Evolutionary conservation across 345 rosid species (phyloP).

Genomic region (Acer yangbiense): DNA sequence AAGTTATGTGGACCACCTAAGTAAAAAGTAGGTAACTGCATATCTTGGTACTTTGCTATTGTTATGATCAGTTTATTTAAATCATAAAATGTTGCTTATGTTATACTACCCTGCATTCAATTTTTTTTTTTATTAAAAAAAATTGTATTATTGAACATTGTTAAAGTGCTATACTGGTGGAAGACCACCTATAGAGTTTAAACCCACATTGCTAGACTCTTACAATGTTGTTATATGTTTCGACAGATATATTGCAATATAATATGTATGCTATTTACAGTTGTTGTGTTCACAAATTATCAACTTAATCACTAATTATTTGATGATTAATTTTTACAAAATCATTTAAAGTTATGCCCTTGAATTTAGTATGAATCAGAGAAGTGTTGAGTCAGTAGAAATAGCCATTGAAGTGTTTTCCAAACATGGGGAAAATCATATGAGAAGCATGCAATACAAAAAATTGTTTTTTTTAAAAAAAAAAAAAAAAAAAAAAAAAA

Average conservation of each 20-base stretch:
- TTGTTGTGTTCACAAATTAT: background rate
- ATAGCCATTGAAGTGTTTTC: background rate
- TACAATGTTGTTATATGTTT: background rate
- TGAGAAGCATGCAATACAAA: background rate
- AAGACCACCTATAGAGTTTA: background rate
- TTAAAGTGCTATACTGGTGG: background rate
- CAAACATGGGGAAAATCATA: background rate
- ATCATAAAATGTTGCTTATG: slow-evolving; percentile 18
- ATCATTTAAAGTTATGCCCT: background rate
- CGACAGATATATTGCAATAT: background rate
- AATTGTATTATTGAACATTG: background rate
- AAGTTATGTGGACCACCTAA: slow-evolving; percentile 54
- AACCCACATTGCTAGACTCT: background rate
- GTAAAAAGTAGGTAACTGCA: slow-evolving; percentile 29
- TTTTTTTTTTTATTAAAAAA: too few relatives aligned
- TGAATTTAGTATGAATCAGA: background rate
- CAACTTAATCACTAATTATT: background rate
- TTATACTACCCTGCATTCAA: background rate
- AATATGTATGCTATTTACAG: background rate
- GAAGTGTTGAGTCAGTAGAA: too few relatives aligned
- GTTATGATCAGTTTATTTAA: slow-evolving; percentile 10
- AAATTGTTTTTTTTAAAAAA: too few relatives aligned
- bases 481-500: too few relatives aligned
- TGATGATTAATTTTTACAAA: background rate
- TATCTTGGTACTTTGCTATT: slow-evolving; percentile 8